Conservation (phyloP, 495 filamentous ascomycete species). For the Hypomontagnella submonticulosa region DNA sequence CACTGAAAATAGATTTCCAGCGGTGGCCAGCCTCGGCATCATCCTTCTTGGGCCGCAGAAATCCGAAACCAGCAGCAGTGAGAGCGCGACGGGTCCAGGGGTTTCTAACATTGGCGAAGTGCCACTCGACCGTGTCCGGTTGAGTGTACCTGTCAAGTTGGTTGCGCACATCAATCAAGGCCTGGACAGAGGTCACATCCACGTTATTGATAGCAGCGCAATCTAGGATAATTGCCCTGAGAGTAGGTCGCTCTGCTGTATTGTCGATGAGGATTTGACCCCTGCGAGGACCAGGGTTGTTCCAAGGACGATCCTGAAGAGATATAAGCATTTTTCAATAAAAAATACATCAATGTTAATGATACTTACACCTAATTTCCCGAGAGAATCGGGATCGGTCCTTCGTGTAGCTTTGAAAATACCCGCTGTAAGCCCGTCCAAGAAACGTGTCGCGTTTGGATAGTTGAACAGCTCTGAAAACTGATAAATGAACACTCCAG, state of each 20-base stretch:
- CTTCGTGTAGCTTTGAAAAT: conserved; percentile 57
- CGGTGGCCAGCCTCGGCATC: conserved; percentile 39
- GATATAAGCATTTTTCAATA: conserved; percentile 26
- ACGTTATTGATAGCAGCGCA: conserved; percentile 60
- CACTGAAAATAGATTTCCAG: conserved; percentile 45
- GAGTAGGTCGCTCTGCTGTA: conserved; percentile 51
- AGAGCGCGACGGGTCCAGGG: conserved; percentile 63
- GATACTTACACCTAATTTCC: conserved; percentile 55
- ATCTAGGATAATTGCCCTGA: conserved; percentile 62
- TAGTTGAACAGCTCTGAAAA: conserved; percentile 65
- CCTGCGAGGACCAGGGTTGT: conserved; percentile 83
- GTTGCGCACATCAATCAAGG: conserved; percentile 60
- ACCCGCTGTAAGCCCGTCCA: conserved; percentile 57
- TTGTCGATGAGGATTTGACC: conserved; percentile 56
- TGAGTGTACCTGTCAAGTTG: conserved; percentile 62
- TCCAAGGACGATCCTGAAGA: conserved; percentile 71
- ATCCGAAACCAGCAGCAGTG: conserved; percentile 61
- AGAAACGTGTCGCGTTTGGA: conserved; percentile 60
- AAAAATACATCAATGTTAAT: not conserved
- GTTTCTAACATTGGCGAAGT: conserved; percentile 61
- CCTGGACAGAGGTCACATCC: conserved; percentile 61
- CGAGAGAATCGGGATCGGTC: conserved; percentile 49
- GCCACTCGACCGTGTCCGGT: conserved; percentile 61
- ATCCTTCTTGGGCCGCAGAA: conserved; percentile 33
- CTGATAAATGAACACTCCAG: conserved; percentile 63